phyloP scores from a whole-genome alignment of 192 early-diverging fungal species.

The Podila verticillata region DNA sequence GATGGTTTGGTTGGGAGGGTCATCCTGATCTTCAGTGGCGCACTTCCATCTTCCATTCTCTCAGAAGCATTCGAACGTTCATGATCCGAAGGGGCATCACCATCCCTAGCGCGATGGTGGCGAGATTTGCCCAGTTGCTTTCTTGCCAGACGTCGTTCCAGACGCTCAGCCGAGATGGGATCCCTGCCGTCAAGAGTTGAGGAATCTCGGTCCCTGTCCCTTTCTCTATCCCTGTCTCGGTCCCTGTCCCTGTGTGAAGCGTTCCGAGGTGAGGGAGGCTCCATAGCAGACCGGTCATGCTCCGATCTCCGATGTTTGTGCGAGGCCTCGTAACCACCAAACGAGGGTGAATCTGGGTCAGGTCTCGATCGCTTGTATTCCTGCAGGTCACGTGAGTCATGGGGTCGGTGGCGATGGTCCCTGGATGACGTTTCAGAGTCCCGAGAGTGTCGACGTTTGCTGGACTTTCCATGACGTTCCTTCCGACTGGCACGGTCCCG shows the following conservation, averaged over 20 bases:
- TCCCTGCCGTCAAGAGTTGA: constrained; percentile 1
- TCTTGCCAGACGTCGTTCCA: constrained; percentile 35
- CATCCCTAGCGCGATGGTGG: constrained; percentile 11
- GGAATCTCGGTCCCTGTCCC: constrained; percentile 8
- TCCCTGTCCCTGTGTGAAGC: not conserved
- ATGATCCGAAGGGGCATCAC: constrained; percentile 2
- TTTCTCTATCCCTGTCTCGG: not conserved
- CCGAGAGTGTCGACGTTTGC: constrained; percentile 31
- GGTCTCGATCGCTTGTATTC: constrained; percentile 17
- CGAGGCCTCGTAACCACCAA: constrained; percentile 4
- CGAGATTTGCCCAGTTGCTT: constrained; percentile 26
- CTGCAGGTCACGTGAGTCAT: constrained; percentile 4
- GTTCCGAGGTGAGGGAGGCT: constrained; percentile 8
- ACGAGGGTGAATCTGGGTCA: constrained; percentile 17
- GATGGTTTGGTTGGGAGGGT: no score
- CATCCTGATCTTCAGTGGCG: no score
- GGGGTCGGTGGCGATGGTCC: not conserved
- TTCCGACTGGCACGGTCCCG: constrained; percentile 14
- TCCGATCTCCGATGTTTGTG: constrained; percentile 7
- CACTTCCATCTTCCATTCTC: not conserved
- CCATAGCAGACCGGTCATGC: constrained; percentile 3
- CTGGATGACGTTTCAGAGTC: constrained; percentile 15
- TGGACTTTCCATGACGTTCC: constrained; percentile 18
- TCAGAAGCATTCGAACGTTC: not conserved
- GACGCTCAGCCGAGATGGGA: constrained; percentile 1